Base-by-base conservation (phyloP, 1,284 basidiomycete genomes). In the Cryptococcus maquisensis region DNA sequence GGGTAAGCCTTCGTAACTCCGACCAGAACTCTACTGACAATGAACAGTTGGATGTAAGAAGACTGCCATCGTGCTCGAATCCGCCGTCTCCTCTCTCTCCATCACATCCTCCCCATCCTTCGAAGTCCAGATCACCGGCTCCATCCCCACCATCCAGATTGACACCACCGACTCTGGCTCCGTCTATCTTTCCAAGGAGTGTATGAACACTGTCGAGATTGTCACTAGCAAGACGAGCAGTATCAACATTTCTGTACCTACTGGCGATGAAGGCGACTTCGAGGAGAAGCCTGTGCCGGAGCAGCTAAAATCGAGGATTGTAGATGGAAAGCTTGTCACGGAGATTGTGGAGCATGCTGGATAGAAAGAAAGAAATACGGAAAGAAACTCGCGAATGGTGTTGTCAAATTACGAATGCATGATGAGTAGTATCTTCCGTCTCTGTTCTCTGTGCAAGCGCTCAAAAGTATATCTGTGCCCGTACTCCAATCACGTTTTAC, bases 81-180 rank as follows among this genome's bases (percentile, higher is more conserved):
- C 89, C 2, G 88, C 95, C 36, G 90, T 99, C 10, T 92, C 96
- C 7, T 85, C 87, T 3, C 84, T 84, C 51, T 92, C 88, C 10
- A 81, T 98, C 44, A 98, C 92, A 28, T 86, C 85, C 58, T 96
- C 91, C 0, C 90, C 92, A 0, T 93, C 90, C 2, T 98, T 99
- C 77, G 85, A 87, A 15, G 80, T 97, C 38, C 95, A 99, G 77
- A 86, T 99, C 64, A 90, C 87, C 0, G 95, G 95, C 24, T 77
- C 81, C 2, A 87, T 88, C 26, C 95, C 95, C 2, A 98, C 92
- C 54, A 85, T 99, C 60, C 87, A 95, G 69, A 78, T 99, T 38
- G 96, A 99, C 77, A 87, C 87, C 28, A 95, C 90, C 38, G 96
- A 98, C 76, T 90, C 89, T 16, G 96, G 95, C 9, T 90, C 94